These are phyloP conservation scores for Zea luxurians DNA, from an alignment of 176 grass and related monocot genomes.

Conservation along the genomic window DNA sequence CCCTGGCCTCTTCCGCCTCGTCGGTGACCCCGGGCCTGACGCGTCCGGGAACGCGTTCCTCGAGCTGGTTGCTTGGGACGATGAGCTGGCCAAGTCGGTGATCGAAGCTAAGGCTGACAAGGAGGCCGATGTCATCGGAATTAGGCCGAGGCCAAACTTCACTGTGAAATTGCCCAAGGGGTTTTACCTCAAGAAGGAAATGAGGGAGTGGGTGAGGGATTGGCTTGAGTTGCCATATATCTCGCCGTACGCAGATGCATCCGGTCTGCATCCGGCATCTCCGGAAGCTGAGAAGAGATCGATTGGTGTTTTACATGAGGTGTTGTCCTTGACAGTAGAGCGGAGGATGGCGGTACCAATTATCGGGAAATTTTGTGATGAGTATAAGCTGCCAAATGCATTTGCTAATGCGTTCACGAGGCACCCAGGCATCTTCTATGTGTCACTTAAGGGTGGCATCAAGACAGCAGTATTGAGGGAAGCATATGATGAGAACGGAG, in stretches of 20 bases:
- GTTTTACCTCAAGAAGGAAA: constrained; percentile 84
- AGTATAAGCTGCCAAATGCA: constrained; percentile 69
- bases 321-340: constrained; percentile 66
- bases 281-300: constrained; percentile 74
- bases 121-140: constrained; percentile 56
- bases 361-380: constrained; percentile 76
- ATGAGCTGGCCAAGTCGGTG: constrained; percentile 54
- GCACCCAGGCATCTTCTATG: constrained; percentile 84
- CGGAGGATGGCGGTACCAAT: constrained; percentile 61
- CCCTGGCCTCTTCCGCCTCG: constrained; percentile 55
- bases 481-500: constrained; percentile 62
- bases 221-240: constrained; percentile 88
- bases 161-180: constrained; percentile 61
- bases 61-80: constrained; percentile 68
- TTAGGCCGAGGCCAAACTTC: constrained; percentile 75
- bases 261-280: constrained; percentile 43
- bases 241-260: constrained; percentile 62
- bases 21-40: constrained; percentile 47
- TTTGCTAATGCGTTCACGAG: constrained; percentile 73
- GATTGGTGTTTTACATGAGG: constrained; percentile 73
- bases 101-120: constrained; percentile 69
- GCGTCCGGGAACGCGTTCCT: constrained; percentile 54
- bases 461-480: constrained; percentile 83
- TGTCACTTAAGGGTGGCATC: constrained; percentile 87
- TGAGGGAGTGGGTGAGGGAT: constrained; percentile 83